Conservation (phyloP, 768 basidiomycete genomes). For the Mrakia frigida region DNA sequence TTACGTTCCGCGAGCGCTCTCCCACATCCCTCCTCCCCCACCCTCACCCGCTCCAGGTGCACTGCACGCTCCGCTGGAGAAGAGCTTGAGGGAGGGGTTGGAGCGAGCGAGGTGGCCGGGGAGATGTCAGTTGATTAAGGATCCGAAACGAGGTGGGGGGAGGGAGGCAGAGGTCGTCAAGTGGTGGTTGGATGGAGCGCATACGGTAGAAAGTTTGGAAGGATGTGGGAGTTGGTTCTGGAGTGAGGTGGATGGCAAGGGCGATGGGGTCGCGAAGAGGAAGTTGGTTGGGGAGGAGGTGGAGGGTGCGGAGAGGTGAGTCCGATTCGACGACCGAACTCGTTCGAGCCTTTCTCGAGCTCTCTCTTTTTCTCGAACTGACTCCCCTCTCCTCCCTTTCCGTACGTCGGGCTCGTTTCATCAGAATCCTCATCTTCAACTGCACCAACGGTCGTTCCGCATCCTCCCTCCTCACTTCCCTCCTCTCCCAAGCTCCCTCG, state of each 20-base stretch:
- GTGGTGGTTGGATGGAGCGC: constrained; percentile 95
- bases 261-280: neutral
- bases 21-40: constrained; percentile 27
- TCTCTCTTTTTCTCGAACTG: neutral
- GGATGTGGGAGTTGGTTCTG: constrained; percentile 80
- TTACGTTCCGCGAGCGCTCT: constrained; percentile 36
- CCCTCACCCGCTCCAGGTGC: constrained; percentile 49
- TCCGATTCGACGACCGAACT: no score
- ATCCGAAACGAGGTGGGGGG: constrained; percentile 47
- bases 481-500: constrained; percentile 45
- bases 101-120: constrained; percentile 81
- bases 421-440: constrained; percentile 83
- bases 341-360: no score
- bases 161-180: no score
- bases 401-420: no score
- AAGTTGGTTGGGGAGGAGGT: neutral
- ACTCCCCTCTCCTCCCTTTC: no score
- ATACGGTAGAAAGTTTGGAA: constrained; percentile 82
- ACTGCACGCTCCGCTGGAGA: constrained; percentile 43
- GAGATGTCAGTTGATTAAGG: constrained; percentile 76
- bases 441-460: constrained; percentile 89
- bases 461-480: constrained; percentile 57
- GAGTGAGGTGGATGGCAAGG: neutral
- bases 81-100: constrained; percentile 52
- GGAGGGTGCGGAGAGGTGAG: constrained; percentile 11